phyloP scores from a whole-genome alignment of 106 monocot species.

The Platanthera guangdongensis region DNA sequence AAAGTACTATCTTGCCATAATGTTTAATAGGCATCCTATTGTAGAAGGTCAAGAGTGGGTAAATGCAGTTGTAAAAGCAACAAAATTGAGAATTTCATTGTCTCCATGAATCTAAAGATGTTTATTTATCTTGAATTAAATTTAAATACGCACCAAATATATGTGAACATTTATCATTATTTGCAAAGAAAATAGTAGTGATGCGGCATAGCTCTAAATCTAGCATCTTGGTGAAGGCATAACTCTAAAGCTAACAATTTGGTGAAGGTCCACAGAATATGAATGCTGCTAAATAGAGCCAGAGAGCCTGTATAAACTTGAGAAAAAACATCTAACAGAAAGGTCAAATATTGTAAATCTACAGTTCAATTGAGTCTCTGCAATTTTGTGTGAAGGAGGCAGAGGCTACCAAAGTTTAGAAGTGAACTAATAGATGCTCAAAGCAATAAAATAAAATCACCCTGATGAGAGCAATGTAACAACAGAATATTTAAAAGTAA shows the following conservation, averaged over 20 bases:
- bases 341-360: neutral
- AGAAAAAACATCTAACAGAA: neutral
- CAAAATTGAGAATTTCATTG: neutral
- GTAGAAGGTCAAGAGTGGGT: neutral
- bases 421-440: neutral
- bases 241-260: neutral
- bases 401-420: neutral
- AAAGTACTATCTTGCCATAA: neutral
- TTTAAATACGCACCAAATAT: neutral
- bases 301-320: neutral
- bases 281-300: neutral
- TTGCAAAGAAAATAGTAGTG: neutral
- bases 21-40: neutral
- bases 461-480: neutral
- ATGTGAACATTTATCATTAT: neutral
- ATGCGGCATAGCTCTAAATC: neutral
- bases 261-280: neutral
- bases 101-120: neutral
- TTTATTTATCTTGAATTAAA: neutral
- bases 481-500: neutral
- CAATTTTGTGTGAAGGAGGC: neutral
- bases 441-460: neutral
- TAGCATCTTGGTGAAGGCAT: neutral
- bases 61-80: neutral
- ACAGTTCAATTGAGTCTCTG: neutral